Evolutionary conservation across 768 basidiomycete species (phyloP), one percentile per base, ranked within the genome.

Genomic region (Clitopilus passeckerianus): DNA sequence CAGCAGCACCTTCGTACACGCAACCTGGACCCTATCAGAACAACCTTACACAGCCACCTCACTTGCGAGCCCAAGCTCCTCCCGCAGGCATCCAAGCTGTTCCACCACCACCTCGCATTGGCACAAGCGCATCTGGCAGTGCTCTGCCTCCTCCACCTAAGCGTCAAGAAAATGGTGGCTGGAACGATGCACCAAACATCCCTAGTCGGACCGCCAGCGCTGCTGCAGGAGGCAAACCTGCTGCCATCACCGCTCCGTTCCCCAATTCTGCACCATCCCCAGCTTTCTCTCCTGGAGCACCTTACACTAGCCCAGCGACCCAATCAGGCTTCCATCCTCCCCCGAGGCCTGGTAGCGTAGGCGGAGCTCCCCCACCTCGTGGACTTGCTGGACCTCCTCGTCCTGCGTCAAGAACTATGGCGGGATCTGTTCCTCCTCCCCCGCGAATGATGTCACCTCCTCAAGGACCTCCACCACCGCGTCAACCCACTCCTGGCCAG

Each of bases 161-260:
- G 30, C 84, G 86, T 44, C 75, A 76, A 27, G 89, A 89, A 54
- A 86, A 86, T 27, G 84, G 87, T 15, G 93, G 93, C 0, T 98
- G 95, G 94, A 98, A 98, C 66, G 95, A 98, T 71, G 86, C 93
- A 0, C 94, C 93, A 0, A 68, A 77, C 6, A 50, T 50, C 18
- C 46, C 46, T 22, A 50, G 22, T 20, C 64, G 76, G 15, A 68
- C 75, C 8, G 70, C 80, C 16, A 71, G 80, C 43, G 84, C 89
- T 0, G 77, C 80, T 20, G 73, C 80, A 5, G 66, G 77, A 30
- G 72, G 68, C 57, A 91, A 90, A 66, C 87, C 83, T 1, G 77
- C 80, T 6, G 83, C 95, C 1, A 95, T 98, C 65, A 86, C 86
- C 7, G 82, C 92, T 8, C 95, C 95, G 0, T 97, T 98, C 85